A percentile compares a stretch with the other conserved stretches of the same genome.
Conservation (phyloP, 2,329 filamentous ascomycete species). For the Clarireedia homoeocarpa region DNA sequence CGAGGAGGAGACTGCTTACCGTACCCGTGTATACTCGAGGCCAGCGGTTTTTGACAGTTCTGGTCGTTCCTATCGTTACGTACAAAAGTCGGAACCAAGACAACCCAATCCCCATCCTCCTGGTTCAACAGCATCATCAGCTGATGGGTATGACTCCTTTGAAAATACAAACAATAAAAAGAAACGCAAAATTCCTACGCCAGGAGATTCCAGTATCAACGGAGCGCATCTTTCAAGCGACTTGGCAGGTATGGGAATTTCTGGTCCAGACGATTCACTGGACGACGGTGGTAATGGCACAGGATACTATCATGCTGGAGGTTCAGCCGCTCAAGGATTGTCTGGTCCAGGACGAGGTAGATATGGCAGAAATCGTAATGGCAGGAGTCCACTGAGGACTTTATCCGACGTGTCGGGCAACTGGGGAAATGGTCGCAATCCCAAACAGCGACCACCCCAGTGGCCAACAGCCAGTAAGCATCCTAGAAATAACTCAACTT, state of each 20-base stretch:
- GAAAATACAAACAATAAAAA: conserved; percentile 99
- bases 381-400: conserved; percentile 54
- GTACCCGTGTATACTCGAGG: conserved; percentile 35
- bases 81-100: conserved; percentile 39
- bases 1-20: conserved; percentile 41
- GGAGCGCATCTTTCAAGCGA: conserved; percentile 48
- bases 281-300: conserved; percentile 35
- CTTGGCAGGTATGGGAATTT: conserved; percentile 55
- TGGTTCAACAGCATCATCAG: conserved; percentile 60
- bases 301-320: conserved; percentile 48
- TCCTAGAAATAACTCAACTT: conserved; percentile 4
- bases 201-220: conserved; percentile 53
- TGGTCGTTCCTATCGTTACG: conserved; percentile 35
- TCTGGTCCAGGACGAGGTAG: conserved; percentile 80
- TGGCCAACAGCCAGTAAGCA: conserved; percentile 27
- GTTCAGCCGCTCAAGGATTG: conserved; percentile 55
- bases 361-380: conserved; percentile 59
- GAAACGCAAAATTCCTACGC: conserved; percentile 94
- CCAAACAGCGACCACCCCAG: conserved; percentile 28
- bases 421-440: conserved; percentile 28
- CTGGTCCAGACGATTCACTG: conserved; percentile 36
- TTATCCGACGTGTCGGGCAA: conserved; percentile 43
- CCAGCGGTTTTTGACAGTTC: conserved; percentile 38
- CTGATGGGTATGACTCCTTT: conserved; percentile 91
- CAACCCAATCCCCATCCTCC: conserved; percentile 47